Percentiles rank a stretch among this genome's conserved stretches.
phyloP scores from a whole-genome alignment of 1,284 basidiomycete genomes.

The Austroboletus niveus region DNA sequence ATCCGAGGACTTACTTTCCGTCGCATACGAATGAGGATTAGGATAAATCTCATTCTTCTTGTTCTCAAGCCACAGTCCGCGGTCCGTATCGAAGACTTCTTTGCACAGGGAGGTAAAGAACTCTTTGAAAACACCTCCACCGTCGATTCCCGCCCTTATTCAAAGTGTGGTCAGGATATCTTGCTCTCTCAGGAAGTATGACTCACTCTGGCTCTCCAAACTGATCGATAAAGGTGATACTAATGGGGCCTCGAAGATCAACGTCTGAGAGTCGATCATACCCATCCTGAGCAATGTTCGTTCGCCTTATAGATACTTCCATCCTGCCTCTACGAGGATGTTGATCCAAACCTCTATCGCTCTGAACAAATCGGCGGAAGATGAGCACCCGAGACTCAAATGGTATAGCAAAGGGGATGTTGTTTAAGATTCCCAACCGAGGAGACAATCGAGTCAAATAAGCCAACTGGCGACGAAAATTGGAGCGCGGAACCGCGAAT shows the following conservation, averaged over 20 bases:
- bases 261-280: slow-evolving; percentile 78
- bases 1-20: slow-evolving; percentile 57
- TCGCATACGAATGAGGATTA: slow-evolving; percentile 87
- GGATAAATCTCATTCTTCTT: slow-evolving; percentile 93
- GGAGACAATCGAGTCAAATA: slow-evolving; percentile 71
- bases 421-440: slow-evolving; percentile 88
- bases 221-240: slow-evolving; percentile 91
- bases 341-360: slow-evolving; percentile 41
- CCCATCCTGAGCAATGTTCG: slow-evolving; percentile 82
- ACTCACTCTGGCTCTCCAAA: slow-evolving; percentile 82
- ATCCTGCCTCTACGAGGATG: slow-evolving; percentile 33
- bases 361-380: slow-evolving; percentile 80
- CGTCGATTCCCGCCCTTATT: slow-evolving; percentile 84
- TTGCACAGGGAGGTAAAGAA: slow-evolving; percentile 90
- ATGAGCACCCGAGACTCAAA: slow-evolving; percentile 90
- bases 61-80: slow-evolving; percentile 91
- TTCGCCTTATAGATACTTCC: slow-evolving; percentile 69
- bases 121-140: slow-evolving; percentile 97
- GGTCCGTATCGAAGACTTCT: slow-evolving; percentile 93
- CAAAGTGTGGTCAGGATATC: slow-evolving; percentile 6
- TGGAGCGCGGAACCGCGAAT: slow-evolving; percentile 33
- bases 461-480: slow-evolving; percentile 71
- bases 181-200: background rate
- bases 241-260: slow-evolving; percentile 76
- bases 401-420: slow-evolving; percentile 95